A percentile compares a stretch with the other conserved stretches of the same genome.
These are phyloP conservation scores for Suhomyces maxii DNA, from an alignment of 1,139 yeast genomes.

Conservation along the genomic window DNA sequence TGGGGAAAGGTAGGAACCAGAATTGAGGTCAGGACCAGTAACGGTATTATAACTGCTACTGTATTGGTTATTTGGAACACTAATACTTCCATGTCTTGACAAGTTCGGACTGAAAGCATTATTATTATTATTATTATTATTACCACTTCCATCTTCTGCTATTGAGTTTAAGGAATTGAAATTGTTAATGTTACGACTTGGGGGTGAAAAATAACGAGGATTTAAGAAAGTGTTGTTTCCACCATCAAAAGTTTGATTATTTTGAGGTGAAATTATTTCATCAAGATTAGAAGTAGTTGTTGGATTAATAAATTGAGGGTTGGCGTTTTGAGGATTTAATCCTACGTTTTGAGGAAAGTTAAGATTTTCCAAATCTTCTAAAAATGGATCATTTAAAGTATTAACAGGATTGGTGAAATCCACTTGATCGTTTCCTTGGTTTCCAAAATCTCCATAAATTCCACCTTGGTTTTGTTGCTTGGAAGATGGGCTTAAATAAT, in stretches of 20 bases:
- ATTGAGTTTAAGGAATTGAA: slow-evolving; percentile 34
- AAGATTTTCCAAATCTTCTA: slow-evolving; percentile 34
- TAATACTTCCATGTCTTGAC: slow-evolving; percentile 36
- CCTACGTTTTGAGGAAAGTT: slow-evolving; percentile 13
- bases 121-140: slow-evolving; percentile 16
- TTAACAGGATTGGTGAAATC: slow-evolving; percentile 6
- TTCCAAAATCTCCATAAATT: slow-evolving; percentile 4
- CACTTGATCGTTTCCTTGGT: slow-evolving; percentile 1
- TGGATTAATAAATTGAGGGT: slow-evolving; percentile 16
- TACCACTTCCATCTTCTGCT: slow-evolving; percentile 28
- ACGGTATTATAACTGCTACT: slow-evolving; percentile 15
- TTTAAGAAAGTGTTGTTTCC: slow-evolving; percentile 29
- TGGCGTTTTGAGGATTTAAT: slow-evolving; percentile 1
- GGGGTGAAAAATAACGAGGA: slow-evolving; percentile 47
- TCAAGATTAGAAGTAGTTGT: slow-evolving; percentile 31
- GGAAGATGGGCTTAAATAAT: slow-evolving; percentile 4
- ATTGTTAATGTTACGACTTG: slow-evolving; percentile 24
- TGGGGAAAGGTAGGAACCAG: slow-evolving; percentile 18
- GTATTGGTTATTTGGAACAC: slow-evolving; percentile 21
- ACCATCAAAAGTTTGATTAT: slow-evolving; percentile 12
- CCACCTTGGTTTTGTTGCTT: slow-evolving; percentile 1
- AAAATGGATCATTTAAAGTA: slow-evolving; percentile 30
- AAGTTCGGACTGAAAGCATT: slow-evolving; percentile 32
- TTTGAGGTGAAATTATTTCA: slow-evolving; percentile 37
- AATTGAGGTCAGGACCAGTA: slow-evolving; percentile 12